Conservation (phyloP, 2,329 filamentous ascomycete species). For the Lomentospora prolificans region DNA sequence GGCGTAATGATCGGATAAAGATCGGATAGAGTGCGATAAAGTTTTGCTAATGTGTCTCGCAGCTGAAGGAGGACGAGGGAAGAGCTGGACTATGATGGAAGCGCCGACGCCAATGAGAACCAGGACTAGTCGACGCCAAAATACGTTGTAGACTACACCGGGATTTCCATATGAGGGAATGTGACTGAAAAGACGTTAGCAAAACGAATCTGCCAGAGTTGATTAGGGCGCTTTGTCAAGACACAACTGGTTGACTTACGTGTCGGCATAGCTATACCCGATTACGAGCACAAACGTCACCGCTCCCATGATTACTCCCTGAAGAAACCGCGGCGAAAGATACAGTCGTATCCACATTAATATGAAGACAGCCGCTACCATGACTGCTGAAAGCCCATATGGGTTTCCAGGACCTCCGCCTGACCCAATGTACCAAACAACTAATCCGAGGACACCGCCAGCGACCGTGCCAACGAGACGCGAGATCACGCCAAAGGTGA, state of each 20-base stretch:
- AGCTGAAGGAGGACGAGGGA: constrained; percentile 36
- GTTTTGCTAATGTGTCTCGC: constrained; percentile 32
- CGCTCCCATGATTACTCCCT: constrained; percentile 21
- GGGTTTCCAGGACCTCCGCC: constrained; percentile 36
- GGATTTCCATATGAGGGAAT: constrained; percentile 33
- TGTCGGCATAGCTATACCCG: constrained; percentile 35
- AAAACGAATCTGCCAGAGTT: too few species aligned
- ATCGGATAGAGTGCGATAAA: constrained; percentile 31
- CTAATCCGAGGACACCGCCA: constrained; percentile 35
- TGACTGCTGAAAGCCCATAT: constrained; percentile 37
- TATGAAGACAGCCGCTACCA: constrained; percentile 25
- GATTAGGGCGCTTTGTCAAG: too few species aligned
- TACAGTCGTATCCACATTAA: constrained; percentile 26
- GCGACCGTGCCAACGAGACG: constrained; percentile 32
- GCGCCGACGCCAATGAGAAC: constrained; percentile 34
- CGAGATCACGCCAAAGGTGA: constrained; percentile 32
- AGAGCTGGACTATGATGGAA: constrained; percentile 33
- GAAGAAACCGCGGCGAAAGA: constrained; percentile 18
- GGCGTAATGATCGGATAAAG: constrained; percentile 37
- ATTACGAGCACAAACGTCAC: constrained; percentile 32
- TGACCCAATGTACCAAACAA: constrained; percentile 41
- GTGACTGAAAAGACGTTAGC: constrained; percentile 18
- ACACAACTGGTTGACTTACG: constrained; percentile 2
- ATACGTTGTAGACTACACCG: constrained; percentile 34
- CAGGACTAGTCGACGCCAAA: constrained; percentile 34